These are phyloP conservation scores for Trypanosoma cruzi DNA, from an alignment of 208 protist species.

Conservation along the genomic window DNA sequence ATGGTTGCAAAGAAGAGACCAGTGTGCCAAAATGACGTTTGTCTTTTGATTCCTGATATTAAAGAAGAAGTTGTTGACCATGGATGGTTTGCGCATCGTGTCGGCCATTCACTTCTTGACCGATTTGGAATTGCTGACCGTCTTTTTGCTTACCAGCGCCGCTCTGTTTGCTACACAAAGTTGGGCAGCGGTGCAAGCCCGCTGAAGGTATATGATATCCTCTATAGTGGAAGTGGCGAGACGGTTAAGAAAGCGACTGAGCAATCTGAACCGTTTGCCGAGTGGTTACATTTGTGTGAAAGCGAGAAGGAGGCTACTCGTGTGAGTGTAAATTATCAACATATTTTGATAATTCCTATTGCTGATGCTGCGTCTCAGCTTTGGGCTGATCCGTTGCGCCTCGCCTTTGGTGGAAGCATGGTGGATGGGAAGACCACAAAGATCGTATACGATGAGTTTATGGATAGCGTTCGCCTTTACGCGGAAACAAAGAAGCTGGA, in stretches of 20 bases:
- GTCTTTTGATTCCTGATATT: conserved; percentile 43
- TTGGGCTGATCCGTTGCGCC: conserved; percentile 9
- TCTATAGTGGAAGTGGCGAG: conserved; percentile 44
- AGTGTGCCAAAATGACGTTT: conserved; percentile 33
- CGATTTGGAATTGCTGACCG: conserved; percentile 51
- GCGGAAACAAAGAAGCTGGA: conserved; percentile 15
- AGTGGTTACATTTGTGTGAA: conserved; percentile 20
- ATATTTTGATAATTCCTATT: conserved; percentile 59
- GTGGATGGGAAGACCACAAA: conserved; percentile 34
- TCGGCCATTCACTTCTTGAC: conserved; percentile 40
- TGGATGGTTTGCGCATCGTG: conserved; percentile 53
- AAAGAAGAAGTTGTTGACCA: conserved; percentile 29
- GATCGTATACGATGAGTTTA: conserved; percentile 42
- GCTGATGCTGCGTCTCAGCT: conserved; percentile 44
- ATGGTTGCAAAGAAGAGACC: conserved; percentile 33
- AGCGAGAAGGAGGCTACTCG: conserved; percentile 24
- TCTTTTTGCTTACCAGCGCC: conserved; percentile 60
- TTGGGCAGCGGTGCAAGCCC: not conserved
- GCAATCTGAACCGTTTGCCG: conserved; percentile 16
- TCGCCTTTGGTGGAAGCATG: conserved; percentile 49
- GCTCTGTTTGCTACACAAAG: conserved; percentile 33
- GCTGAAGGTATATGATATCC: conserved; percentile 47
- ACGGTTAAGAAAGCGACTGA: conserved; percentile 5
- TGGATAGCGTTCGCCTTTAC: conserved; percentile 24
- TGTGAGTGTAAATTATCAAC: conserved; percentile 67